Conservation (phyloP, 2,329 filamentous ascomycete species). For the Zopfia rhizophila region DNA sequence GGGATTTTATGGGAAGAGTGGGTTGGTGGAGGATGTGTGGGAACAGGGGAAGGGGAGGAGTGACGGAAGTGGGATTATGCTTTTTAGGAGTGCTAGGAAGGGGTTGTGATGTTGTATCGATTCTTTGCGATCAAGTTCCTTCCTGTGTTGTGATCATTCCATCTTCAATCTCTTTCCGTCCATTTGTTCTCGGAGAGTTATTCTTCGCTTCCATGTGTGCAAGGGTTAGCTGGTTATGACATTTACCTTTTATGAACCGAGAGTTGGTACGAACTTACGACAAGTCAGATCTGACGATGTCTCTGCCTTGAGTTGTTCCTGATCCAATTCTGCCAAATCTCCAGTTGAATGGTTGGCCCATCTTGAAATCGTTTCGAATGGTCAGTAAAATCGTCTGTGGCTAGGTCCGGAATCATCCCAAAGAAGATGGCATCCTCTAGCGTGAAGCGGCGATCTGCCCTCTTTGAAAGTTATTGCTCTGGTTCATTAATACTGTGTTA, state of each 20-base stretch:
- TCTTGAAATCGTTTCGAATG: slow-evolving; percentile 2
- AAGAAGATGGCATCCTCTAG: slow-evolving; percentile 19
- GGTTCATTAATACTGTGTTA: no score
- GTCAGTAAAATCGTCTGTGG: neutral
- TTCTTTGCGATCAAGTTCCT: no score
- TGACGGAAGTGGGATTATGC: neutral
- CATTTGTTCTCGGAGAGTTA: slow-evolving; percentile 6
- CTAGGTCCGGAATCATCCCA: slow-evolving; percentile 11
- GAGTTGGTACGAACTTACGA: no score
- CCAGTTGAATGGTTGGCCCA: slow-evolving; percentile 7
- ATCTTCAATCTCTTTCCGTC: slow-evolving; percentile 2
- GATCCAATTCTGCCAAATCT: no score
- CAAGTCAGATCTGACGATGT: no score
- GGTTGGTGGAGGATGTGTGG: no score
- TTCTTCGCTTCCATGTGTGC: slow-evolving; percentile 8
- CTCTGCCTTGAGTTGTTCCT: no score
- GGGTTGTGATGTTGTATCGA: no score
- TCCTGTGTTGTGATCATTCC: slow-evolving; percentile 4
- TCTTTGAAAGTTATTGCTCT: no score
- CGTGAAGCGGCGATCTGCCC: no score
- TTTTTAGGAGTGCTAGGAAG: neutral
- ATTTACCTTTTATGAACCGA: no score
- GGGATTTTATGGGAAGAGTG: slow-evolving; percentile 40
- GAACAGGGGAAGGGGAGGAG: neutral
- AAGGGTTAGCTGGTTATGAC: no score